Evolutionary conservation across 306 rosid species (phyloP).

Genomic region (Vachellia collinsii): DNA sequence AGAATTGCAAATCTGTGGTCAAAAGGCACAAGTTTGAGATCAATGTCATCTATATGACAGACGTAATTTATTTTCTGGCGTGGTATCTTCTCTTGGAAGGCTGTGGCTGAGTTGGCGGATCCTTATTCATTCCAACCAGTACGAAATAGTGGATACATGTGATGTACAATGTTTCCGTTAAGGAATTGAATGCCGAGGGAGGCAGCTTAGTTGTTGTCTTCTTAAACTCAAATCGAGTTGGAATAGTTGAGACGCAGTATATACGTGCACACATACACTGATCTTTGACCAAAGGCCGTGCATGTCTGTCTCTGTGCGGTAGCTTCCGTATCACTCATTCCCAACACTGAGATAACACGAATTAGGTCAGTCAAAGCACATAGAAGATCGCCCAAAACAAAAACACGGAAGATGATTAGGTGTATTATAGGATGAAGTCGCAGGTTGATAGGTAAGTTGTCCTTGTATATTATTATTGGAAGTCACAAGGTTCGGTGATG

Average conservation of each 20-base stretch:
- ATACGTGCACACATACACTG: background rate
- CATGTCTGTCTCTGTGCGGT: background rate
- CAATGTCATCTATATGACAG: background rate
- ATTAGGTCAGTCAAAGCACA: background rate
- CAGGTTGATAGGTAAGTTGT: background rate
- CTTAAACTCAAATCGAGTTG: constrained; percentile 35
- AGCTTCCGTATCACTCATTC: constrained; percentile 41
- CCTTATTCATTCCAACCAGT: background rate
- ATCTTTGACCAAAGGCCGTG: background rate
- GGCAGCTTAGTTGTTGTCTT: constrained; percentile 17
- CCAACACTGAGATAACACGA: background rate
- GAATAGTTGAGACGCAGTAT: constrained; percentile 29
- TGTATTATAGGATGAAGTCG: background rate
- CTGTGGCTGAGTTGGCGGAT: background rate
- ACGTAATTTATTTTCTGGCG: background rate
- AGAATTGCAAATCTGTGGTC: background rate
- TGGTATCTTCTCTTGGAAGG: background rate
- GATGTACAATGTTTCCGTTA: background rate
- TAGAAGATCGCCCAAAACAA: background rate
- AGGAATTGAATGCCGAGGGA: background rate
- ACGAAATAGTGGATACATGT: background rate
- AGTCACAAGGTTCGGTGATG: background rate
- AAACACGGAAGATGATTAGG: background rate
- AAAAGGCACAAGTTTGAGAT: background rate
- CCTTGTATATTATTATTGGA: no score